Evolutionary conservation across 2,329 filamentous ascomycete genomes (phyloP).

Genomic region (Gliomastix tumulicola): DNA sequence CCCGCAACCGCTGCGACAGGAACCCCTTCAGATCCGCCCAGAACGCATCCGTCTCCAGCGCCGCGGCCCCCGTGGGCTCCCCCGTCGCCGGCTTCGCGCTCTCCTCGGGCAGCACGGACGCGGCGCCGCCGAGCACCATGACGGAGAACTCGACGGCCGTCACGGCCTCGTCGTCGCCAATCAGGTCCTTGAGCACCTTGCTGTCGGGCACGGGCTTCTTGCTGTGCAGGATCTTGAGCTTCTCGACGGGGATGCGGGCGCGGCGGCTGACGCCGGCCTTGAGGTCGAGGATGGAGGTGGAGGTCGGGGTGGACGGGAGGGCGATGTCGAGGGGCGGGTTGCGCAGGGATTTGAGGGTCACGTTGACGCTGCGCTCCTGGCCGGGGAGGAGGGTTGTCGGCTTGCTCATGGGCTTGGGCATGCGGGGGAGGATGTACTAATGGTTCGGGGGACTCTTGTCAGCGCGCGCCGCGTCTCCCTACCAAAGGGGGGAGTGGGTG

Average conservation of each 20-base stretch:
- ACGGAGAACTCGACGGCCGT: constrained; percentile 67
- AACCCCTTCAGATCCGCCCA: constrained; percentile 83
- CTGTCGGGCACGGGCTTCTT: constrained; percentile 79
- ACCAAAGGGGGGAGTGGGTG: no score
- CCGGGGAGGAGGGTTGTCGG: constrained; percentile 40
- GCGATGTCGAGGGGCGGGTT: constrained; percentile 64
- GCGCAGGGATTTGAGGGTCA: constrained; percentile 69
- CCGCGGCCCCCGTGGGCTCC: constrained; percentile 41
- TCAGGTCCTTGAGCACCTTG: constrained; percentile 69
- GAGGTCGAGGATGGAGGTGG: constrained; percentile 71
- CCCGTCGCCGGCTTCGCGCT: constrained; percentile 16
- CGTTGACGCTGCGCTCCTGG: constrained; percentile 43
- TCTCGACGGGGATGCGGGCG: constrained; percentile 60
- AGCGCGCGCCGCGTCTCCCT: constrained; percentile 1
- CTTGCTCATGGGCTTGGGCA: constrained; percentile 49
- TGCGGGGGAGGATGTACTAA: constrained; percentile 67
- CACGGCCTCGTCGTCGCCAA: constrained; percentile 45
- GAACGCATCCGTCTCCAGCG: constrained; percentile 66
- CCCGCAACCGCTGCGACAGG: constrained; percentile 69
- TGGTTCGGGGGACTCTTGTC: neutral
- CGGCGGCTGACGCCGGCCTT: constrained; percentile 62
- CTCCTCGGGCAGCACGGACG: constrained; percentile 34
- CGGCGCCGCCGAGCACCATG: constrained; percentile 76
- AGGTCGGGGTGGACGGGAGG: constrained; percentile 54
- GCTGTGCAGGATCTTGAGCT: constrained; percentile 78